Percentiles rank a stretch among this genome's conserved stretches.
These are phyloP conservation scores for Pichia sp. DNA, from an alignment of 1,139 yeast species.

Conservation along the genomic window DNA sequence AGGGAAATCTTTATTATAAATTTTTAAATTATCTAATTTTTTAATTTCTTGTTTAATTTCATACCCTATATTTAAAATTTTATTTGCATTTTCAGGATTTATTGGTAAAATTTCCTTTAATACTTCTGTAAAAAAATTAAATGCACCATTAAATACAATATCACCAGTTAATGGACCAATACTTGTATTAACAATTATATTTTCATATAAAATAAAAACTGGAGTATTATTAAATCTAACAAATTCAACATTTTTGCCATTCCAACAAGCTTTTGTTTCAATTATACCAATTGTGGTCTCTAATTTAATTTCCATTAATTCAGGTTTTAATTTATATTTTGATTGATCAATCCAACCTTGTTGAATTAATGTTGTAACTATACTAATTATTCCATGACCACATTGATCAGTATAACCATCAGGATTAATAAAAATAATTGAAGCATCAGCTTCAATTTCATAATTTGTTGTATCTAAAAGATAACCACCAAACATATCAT, in stretches of 20 bases:
- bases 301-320: slow-evolving; percentile 15
- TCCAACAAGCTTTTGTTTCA: slow-evolving; percentile 21
- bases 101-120: slow-evolving; percentile 11
- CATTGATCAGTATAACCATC: slow-evolving; percentile 27
- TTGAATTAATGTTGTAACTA: slow-evolving; percentile 19
- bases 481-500: slow-evolving; percentile 27
- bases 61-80: slow-evolving; percentile 17
- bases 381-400: slow-evolving; percentile 26
- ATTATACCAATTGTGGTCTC: slow-evolving; percentile 25
- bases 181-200: slow-evolving; percentile 17
- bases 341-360: slow-evolving; percentile 20
- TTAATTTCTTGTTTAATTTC: slow-evolving; percentile 18
- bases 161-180: slow-evolving; percentile 24
- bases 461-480: slow-evolving; percentile 17
- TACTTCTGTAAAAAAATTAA: slow-evolving; percentile 22
- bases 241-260: slow-evolving; percentile 22
- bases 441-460: slow-evolving; percentile 20
- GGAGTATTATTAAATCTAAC: slow-evolving; percentile 25
- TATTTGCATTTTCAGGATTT: slow-evolving; percentile 17
- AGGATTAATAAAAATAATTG: slow-evolving; percentile 23
- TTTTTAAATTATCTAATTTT: slow-evolving; percentile 11
- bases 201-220: slow-evolving; percentile 18
- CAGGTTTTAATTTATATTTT: slow-evolving; percentile 18
- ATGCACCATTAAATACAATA: slow-evolving; percentile 26
- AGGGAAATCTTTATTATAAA: slow-evolving; percentile 22